Percentiles rank a stretch among this genome's conserved stretches.
phyloP scores from a whole-genome alignment of 2,329 filamentous ascomycete genomes.

The Alternaria gansuensis region DNA sequence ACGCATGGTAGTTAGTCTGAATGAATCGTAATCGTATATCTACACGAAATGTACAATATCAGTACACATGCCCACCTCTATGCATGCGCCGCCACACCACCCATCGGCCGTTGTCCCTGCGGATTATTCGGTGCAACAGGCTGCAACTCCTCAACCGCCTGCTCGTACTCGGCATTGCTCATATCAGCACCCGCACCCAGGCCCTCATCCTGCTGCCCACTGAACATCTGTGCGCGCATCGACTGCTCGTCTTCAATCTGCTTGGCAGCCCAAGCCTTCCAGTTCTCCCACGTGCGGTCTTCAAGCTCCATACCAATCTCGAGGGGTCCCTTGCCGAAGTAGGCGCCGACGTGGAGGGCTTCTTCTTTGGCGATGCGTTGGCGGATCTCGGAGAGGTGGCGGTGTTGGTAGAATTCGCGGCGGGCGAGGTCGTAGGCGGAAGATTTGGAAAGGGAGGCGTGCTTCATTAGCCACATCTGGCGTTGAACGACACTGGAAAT shows the following conservation, averaged over 20 bases:
- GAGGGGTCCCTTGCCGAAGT: conserved; percentile 80
- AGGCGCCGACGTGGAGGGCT: conserved; percentile 82
- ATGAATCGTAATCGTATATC: conserved; percentile 19
- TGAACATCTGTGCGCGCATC: conserved; percentile 55
- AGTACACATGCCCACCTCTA: conserved; percentile 27
- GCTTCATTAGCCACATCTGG: conserved; percentile 80
- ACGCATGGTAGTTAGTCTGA: not conserved
- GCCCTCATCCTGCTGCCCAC: conserved; percentile 46
- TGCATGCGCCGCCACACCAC: conserved; percentile 51
- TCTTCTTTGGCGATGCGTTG: conserved; percentile 86
- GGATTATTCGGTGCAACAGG: conserved; percentile 32
- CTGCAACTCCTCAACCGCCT: conserved; percentile 49
- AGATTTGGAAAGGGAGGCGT: conserved; percentile 64
- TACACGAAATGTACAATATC: conserved; percentile 36
- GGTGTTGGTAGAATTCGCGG: conserved; percentile 86
- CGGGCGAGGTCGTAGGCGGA: conserved; percentile 86
- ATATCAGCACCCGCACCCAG: conserved; percentile 31
- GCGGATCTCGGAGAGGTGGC: conserved; percentile 84
- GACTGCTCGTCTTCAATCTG: conserved; percentile 62
- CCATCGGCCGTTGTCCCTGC: conserved; percentile 48
- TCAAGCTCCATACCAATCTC: conserved; percentile 86
- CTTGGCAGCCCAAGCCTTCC: conserved; percentile 79
- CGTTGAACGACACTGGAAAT: conserved; percentile 82
- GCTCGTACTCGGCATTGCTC: conserved; percentile 40
- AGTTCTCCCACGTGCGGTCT: conserved; percentile 78